Evolutionary conservation across 2,329 filamentous ascomycete genomes (phyloP), one percentile per base, ranked within the genome.

Genomic region (Juglanconis juglandina): DNA sequence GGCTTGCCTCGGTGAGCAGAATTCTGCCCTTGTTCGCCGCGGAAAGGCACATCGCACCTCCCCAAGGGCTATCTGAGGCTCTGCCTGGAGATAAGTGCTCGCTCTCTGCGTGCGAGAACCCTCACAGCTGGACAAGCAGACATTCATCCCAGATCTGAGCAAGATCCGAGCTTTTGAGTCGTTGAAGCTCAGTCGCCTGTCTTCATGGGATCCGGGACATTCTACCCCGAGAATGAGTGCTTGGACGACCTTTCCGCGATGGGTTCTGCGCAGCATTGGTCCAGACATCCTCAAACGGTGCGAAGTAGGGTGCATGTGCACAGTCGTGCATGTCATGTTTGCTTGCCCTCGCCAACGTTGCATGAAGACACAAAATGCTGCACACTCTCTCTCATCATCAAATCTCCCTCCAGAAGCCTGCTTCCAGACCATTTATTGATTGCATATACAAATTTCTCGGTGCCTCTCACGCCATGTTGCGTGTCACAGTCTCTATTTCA

Each of bases 321-420:
- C 47, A 46, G 30, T 39, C 4, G 10, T 56, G 42, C 47, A 34
- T 60, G 58, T 56, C 48, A 56, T 52, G 46, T 33, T 14, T 32
- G 24, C 58, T 56, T 58, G 52, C 51, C 52, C 13, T 42, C 39
- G 39, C 39, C 10, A 42, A 42, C 39, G 39, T 42, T 60, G 58
- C 58, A 56, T 52, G 11, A 46, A 35, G 30, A 37, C 39, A 51
- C 39, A 24, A 59, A 46, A 46, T 46, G 42, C 8, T 17, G 42
- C 42, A 46, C 42, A 46, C 14, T 13, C 42, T 46, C 42, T 42
- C 10, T 42, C 39, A 4, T 42, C n/a, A 10, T 42, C 13, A n/a
- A 46, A 13, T 9, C 14, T 7, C 14, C 17, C 42, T n/a, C 3
- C 42, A 46, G 42, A 30, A 46, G 42, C 14, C 17, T 24, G 3